Percentiles rank a stretch among this genome's conserved stretches.
Conservation (phyloP, 2,329 filamentous ascomycete species). For the Nothomitra cinnamomea region DNA sequence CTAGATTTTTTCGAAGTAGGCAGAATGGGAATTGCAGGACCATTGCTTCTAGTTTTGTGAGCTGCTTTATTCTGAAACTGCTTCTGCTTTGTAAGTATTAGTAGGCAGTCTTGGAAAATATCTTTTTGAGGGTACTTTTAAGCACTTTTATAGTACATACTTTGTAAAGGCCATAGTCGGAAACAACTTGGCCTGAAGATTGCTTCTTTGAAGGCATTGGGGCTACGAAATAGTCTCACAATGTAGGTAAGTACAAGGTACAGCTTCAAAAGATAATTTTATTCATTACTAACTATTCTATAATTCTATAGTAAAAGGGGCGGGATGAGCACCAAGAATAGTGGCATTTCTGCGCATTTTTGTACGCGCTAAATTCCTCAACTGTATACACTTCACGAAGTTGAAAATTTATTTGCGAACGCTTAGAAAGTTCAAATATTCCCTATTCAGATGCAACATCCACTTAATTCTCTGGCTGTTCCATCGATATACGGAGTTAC, state of each 20-base stretch:
- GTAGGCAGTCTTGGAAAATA: neutral
- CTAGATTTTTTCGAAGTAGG: neutral
- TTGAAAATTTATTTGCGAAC: too few species aligned
- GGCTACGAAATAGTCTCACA: too few species aligned
- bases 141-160: neutral
- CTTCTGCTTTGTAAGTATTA: neutral
- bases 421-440: too few species aligned
- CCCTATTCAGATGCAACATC: too few species aligned
- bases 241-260: too few species aligned
- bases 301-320: slow-evolving; percentile 1
- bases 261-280: neutral
- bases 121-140: neutral
- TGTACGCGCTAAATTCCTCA: too few species aligned
- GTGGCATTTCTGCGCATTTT: too few species aligned
- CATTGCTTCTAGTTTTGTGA: neutral
- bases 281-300: too few species aligned
- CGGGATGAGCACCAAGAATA: too few species aligned
- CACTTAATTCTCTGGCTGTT: too few species aligned
- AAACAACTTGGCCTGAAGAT: neutral
- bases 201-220: neutral
- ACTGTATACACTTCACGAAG: too few species aligned
- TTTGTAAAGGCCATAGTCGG: neutral
- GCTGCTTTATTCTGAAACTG: neutral
- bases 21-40: neutral
- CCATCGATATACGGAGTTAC: too few species aligned